These are phyloP conservation scores for Gracilaria domingensis DNA, from an alignment of 23 red algal species.

Conservation along the genomic window DNA sequence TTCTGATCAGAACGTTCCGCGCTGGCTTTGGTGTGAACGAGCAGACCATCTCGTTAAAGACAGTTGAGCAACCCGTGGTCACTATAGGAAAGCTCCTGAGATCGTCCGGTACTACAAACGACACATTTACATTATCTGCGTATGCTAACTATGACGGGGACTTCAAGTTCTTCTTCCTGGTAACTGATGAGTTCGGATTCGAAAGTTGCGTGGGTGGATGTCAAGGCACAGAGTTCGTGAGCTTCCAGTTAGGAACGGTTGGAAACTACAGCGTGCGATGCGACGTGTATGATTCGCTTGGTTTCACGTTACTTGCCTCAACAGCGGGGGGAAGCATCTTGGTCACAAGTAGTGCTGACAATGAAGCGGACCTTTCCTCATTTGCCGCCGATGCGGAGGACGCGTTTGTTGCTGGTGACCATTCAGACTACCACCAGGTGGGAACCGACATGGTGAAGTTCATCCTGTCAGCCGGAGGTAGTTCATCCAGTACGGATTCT, in stretches of 20 bases:
- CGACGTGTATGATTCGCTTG: slow-evolving; percentile 66
- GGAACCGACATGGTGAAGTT: slow-evolving; percentile 75
- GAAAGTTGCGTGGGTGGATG: slow-evolving; percentile 69
- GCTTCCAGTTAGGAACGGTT: slow-evolving; percentile 46
- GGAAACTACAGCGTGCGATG: slow-evolving; percentile 58
- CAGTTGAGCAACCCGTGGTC: slow-evolving; percentile 49
- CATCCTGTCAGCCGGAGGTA: slow-evolving; percentile 40
- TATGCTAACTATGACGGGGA: slow-evolving; percentile 72
- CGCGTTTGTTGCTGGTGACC: slow-evolving; percentile 64
- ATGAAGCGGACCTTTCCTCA: neutral
- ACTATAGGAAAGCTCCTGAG: slow-evolving; percentile 21
- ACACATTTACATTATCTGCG: slow-evolving; percentile 59
- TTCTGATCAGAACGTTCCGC: slow-evolving; percentile 46
- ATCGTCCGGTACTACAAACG: slow-evolving; percentile 41
- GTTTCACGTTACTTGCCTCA: slow-evolving; percentile 44
- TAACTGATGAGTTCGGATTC: slow-evolving; percentile 60
- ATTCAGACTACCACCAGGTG: slow-evolving; percentile 58
- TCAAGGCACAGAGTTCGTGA: slow-evolving; percentile 56
- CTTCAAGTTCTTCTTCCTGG: slow-evolving; percentile 76
- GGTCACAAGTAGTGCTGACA: neutral
- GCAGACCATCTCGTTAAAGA: slow-evolving; percentile 42
- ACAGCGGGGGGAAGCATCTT: slow-evolving; percentile 56
- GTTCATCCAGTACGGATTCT: slow-evolving; percentile 18
- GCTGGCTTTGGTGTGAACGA: slow-evolving; percentile 57
- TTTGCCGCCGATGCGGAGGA: slow-evolving; percentile 41